These are phyloP conservation scores for Betula pendula DNA, from an alignment of 306 rosid species.

Conservation along the genomic window DNA sequence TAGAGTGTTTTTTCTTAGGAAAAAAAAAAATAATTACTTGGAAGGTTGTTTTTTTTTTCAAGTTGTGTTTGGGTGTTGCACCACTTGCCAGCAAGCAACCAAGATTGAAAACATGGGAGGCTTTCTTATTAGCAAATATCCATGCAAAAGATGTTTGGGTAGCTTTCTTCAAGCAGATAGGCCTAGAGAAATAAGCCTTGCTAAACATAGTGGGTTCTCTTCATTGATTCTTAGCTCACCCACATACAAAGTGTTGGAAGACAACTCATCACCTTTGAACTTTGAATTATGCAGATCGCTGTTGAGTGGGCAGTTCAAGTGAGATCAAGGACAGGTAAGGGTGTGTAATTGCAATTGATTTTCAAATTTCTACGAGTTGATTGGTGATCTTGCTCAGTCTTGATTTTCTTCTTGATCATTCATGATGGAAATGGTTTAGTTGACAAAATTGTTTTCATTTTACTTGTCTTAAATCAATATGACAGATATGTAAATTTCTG, in stretches of 20 bases:
- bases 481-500: background rate
- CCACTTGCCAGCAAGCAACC: constrained; percentile 73
- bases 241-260: background rate
- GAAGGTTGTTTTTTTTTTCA: constrained; percentile 65
- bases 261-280: background rate
- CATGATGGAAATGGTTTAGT: background rate
- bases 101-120: constrained; percentile 29
- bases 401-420: constrained; percentile 10
- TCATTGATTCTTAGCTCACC: background rate
- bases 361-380: constrained; percentile 21
- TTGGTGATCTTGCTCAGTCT: constrained; percentile 11
- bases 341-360: background rate
- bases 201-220: constrained; percentile 11
- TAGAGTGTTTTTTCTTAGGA: too few relatives aligned
- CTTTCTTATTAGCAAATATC: constrained; percentile 23
- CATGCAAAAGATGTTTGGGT: constrained; percentile 31
- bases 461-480: background rate
- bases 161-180: constrained; percentile 18
- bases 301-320: constrained; percentile 90
- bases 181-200: constrained; percentile 19
- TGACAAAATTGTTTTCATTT: background rate
- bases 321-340: constrained; percentile 69
- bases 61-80: constrained; percentile 47
- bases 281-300: constrained; percentile 54
- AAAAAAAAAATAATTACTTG: background rate